phyloP scores from a whole-genome alignment of 345 rosid species.

The Lepidium africanum region DNA sequence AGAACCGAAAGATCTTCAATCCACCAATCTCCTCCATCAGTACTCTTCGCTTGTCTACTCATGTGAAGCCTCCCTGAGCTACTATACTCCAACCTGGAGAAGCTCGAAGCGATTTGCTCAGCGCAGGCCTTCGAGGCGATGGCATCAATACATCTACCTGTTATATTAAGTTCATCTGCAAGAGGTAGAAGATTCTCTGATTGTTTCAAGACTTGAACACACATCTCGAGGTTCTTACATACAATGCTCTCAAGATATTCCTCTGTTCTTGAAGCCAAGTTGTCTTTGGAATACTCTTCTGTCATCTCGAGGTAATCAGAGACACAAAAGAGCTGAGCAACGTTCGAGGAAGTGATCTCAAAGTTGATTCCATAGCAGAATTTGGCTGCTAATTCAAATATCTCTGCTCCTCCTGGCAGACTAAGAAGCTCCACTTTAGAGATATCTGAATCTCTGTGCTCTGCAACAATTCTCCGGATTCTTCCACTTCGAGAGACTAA shows the following conservation, averaged over 20 bases:
- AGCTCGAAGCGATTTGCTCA: constrained; percentile 94
- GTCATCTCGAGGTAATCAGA: constrained; percentile 97
- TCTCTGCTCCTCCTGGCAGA: constrained; percentile 81
- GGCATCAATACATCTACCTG: constrained; percentile 78
- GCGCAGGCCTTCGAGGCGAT: constrained; percentile 89
- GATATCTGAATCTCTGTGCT: constrained; percentile 80
- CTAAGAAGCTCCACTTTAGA: constrained; percentile 88
- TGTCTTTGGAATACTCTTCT: constrained; percentile 81
- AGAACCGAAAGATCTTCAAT: constrained; percentile 85
- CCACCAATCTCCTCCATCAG: constrained; percentile 89
- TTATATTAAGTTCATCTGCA: constrained; percentile 79
- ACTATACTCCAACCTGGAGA: constrained; percentile 90
- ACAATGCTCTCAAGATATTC: constrained; percentile 82
- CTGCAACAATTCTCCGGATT: constrained; percentile 73
- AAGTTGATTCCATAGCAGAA: constrained; percentile 92
- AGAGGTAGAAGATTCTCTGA: constrained; percentile 87
- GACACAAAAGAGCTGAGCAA: constrained; percentile 72
- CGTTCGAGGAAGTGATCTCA: constrained; percentile 80
- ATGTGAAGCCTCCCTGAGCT: constrained; percentile 97
- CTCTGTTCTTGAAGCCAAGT: constrained; percentile 78
- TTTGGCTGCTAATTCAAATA: constrained; percentile 85
- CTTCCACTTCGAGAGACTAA: constrained; percentile 87
- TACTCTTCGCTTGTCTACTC: constrained; percentile 67
- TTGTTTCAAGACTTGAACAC: constrained; percentile 80
- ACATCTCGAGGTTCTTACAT: constrained; percentile 82